Base-by-base conservation (phyloP, 345 rosid genomes). In the Orychophragmus violaceus region DNA sequence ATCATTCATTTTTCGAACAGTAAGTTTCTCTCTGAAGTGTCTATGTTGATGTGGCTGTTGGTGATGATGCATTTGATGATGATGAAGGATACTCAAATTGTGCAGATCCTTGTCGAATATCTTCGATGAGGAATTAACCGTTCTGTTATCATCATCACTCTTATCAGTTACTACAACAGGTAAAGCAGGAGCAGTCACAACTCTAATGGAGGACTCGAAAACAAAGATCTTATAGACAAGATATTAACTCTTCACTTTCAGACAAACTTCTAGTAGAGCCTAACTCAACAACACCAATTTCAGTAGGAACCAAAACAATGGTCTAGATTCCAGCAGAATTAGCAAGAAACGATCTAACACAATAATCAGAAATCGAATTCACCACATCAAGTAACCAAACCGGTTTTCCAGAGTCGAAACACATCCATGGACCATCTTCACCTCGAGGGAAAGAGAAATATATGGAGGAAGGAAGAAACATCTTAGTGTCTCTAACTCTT, bases 211-310 rank as follows among this genome's bases (percentile, higher is more conserved):
- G 57, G 64, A 19, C 80, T 30, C 0, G 97, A 85, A 70, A 90
- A 90, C 41, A 65, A 41, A 0, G 74, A 68, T 57, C 78, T 78
- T 37, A 90, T 74, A 5, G 78, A 76, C 65, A 74, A 80, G n/a
- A n/a, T 45, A 85, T 72, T 21, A 80, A 36, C 9, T 83, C 84
- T 2, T 77, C 51, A 71, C 83, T 84, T 25, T 79, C 88, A 8
- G 87, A 82, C 50, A 75, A 69, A 44, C 80, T 81, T 42, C 83
- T 78, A 58, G 91, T 90, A 0, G 99, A 94, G n/a, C 99, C 99
- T 67, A 94, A 71, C 78, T 94, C 99, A 42, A 94, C 85, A 66
- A 94, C 97, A 46, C 99, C 99, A 28, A 75, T 62, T 76, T 90
- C 95, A 44, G 96, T 87, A 11, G 95, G 79, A 68, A 94, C 87